Percentiles rank a stretch among this genome's conserved stretches.
Evolutionary conservation across 2,329 filamentous ascomycete genomes (phyloP).

Genomic region (Aspergillus awamori): DNA sequence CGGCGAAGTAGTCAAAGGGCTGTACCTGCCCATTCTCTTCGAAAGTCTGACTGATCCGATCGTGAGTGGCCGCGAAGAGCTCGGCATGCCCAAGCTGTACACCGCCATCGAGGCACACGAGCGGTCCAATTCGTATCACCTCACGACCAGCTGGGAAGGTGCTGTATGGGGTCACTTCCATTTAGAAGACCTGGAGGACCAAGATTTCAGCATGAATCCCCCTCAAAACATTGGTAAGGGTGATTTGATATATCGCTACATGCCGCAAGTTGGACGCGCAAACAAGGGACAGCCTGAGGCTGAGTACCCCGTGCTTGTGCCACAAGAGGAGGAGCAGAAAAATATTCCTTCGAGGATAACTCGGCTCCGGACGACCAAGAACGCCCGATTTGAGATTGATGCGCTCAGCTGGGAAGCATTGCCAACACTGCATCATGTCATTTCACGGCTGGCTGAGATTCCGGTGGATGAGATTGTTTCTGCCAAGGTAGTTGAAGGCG

Average conservation of each 20-base stretch:
- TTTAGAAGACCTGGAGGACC: constrained; percentile 38
- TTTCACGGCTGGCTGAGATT: constrained; percentile 56
- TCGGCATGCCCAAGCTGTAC: constrained; percentile 64
- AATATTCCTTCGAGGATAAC: constrained; percentile 30
- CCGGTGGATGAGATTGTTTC: constrained; percentile 60
- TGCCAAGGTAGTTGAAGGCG: constrained; percentile 59
- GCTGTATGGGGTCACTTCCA: constrained; percentile 45
- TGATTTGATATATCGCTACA: constrained; percentile 60
- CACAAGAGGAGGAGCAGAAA: constrained; percentile 37
- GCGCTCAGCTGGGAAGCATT: constrained; percentile 56
- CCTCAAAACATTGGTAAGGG: constrained; percentile 25
- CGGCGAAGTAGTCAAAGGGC: constrained; percentile 53
- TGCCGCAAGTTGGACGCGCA: constrained; percentile 57
- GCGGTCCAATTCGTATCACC: constrained; percentile 38
- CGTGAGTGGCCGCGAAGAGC: constrained; percentile 61
- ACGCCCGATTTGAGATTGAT: constrained; percentile 53
- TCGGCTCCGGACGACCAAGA: constrained; percentile 32
- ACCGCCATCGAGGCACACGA: constrained; percentile 53
- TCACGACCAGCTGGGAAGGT: constrained; percentile 49
- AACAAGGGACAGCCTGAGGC: constrained; percentile 55
- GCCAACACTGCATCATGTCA: constrained; percentile 64
- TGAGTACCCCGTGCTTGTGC: constrained; percentile 54
- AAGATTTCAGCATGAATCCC: constrained; percentile 24
- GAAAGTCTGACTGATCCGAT: constrained; percentile 64
- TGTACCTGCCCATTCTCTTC: constrained; percentile 61